Evolutionary conservation across 768 basidiomycete species (phyloP).

Genomic region (Leccinum disarticulatum): DNA sequence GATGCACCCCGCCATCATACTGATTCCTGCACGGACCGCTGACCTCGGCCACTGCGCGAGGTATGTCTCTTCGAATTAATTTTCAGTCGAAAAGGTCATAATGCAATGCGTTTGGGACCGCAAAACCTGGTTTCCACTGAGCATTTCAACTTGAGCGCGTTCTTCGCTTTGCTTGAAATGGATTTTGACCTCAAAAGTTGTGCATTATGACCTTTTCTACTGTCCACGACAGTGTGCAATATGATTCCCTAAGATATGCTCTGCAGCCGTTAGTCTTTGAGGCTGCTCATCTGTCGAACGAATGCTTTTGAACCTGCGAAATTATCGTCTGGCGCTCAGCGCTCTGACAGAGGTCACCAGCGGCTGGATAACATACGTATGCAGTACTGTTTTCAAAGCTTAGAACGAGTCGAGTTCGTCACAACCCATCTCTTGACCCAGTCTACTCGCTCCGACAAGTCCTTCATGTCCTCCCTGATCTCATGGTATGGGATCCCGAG

Average conservation of each 20-base stretch:
- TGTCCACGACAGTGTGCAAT: neutral
- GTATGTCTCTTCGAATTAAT: conserved; percentile 16
- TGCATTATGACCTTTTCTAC: conserved; percentile 32
- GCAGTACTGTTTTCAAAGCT: conserved; percentile 5
- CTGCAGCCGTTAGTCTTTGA: conserved; percentile 9
- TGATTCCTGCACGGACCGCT: neutral
- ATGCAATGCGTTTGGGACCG: conserved; percentile 27
- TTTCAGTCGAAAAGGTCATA: conserved; percentile 24
- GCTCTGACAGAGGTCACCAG: neutral
- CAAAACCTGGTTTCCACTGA: conserved; percentile 16
- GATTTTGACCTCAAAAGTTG: conserved; percentile 22
- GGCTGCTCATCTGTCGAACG: neutral
- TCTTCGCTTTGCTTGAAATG: conserved; percentile 8
- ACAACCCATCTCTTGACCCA: conserved; percentile 19
- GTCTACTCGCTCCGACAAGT: conserved; percentile 30
- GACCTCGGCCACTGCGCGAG: conserved; percentile 1
- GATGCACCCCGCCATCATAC: neutral
- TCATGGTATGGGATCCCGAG: conserved; percentile 45
- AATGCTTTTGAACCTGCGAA: neutral
- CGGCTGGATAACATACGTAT: neutral
- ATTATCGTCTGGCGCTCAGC: conserved; percentile 1
- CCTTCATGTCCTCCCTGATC: conserved; percentile 46
- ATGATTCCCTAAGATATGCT: conserved; percentile 1
- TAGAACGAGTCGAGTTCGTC: conserved; percentile 3
- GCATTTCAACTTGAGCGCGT: conserved; percentile 3